Percentiles rank a stretch among this genome's conserved stretches.
Conservation (phyloP, 768 basidiomycete genomes). For the Tricholomella constricta region DNA sequence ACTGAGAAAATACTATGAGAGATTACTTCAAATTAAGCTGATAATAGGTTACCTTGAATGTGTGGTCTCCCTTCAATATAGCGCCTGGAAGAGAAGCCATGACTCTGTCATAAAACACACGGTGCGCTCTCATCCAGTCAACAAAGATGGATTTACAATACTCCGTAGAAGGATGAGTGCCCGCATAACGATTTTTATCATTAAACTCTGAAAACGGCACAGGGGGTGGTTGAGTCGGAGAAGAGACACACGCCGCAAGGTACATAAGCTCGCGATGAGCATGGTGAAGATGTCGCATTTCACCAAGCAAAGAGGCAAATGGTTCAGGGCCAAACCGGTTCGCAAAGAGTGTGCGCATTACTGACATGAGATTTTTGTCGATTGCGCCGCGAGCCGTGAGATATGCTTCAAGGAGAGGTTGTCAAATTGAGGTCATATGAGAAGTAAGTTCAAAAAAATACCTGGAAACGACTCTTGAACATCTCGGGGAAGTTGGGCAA, state of each 20-base stretch:
- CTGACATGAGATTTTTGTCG: no score
- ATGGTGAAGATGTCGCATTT: constrained; percentile 1
- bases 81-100: neutral
- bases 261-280: neutral
- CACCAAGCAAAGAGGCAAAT: no score
- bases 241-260: neutral
- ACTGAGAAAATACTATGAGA: neutral
- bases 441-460: no score
- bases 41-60: neutral
- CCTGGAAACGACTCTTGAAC: constrained; percentile 1
- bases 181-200: neutral
- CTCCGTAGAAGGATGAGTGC: neutral
- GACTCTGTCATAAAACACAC: neutral
- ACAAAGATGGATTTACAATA: neutral
- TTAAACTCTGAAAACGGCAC: neutral
- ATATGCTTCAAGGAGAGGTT: no score
- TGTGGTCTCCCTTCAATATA: constrained; percentile 4
- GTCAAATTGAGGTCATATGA: no score
- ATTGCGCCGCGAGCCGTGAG: no score
- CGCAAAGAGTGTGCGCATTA: no score
- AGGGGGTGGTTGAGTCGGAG: neutral
- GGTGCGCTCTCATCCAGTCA: neutral
- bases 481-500: neutral
- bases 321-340: no score
- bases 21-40: neutral